phyloP scores from a whole-genome alignment of 805 yeast species.

The Wickerhamiella bombiphila region DNA sequence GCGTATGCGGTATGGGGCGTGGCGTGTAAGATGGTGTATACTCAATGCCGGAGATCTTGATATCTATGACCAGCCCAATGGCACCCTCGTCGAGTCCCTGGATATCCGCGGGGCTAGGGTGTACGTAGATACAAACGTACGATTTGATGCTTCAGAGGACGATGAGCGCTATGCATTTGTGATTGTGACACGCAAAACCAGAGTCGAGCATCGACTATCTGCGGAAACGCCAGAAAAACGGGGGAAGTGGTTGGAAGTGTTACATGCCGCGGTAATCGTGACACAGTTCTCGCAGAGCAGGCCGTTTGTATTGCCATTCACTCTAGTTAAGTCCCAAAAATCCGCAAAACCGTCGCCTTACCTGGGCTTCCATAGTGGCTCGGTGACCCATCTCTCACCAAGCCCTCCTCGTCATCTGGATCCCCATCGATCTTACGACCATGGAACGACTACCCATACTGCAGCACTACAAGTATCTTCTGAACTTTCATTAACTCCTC shows the following conservation, averaged over 20 bases:
- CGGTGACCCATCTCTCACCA: no score
- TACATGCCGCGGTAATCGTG: no score
- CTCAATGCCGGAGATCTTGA: slow-evolving; percentile 8
- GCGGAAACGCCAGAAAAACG: slow-evolving; percentile 7
- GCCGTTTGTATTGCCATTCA: no score
- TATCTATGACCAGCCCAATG: not conserved
- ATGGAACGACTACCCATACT: no score
- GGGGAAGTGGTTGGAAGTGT: slow-evolving; percentile 5
- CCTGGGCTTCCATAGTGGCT: no score
- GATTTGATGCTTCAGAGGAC: slow-evolving; percentile 4
- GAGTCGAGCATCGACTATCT: slow-evolving; percentile 1
- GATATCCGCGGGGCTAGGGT: not conserved
- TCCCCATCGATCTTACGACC: no score
- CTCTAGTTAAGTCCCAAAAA: no score
- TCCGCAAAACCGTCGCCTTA: no score
- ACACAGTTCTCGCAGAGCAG: no score
- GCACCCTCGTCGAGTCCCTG: slow-evolving; percentile 2
- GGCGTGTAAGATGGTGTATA: slow-evolving; percentile 1
- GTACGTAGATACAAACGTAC: not conserved
- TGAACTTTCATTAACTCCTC: no score
- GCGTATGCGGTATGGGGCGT: not conserved
- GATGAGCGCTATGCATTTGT: slow-evolving; percentile 9
- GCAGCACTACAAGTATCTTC: no score
- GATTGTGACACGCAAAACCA: not conserved
- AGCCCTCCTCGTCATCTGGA: no score